phyloP scores from a whole-genome alignment of 805 yeast genomes.

The Candida oleophila region DNA sequence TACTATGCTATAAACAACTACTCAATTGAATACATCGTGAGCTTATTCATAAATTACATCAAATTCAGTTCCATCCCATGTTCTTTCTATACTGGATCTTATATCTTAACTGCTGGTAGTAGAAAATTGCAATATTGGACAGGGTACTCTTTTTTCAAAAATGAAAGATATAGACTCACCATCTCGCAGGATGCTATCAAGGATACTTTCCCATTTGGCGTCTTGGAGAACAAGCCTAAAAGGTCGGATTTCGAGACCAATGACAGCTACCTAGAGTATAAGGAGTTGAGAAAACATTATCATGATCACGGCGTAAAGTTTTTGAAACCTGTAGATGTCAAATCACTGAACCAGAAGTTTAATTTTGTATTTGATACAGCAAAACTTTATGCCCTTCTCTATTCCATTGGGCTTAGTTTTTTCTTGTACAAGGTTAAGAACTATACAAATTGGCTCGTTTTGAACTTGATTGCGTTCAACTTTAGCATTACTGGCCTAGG shows the following conservation, averaged over 20 bases:
- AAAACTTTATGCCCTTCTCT: neutral
- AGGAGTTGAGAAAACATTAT: constrained; percentile 11
- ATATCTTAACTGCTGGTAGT: constrained; percentile 18
- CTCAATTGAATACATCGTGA: constrained; percentile 27
- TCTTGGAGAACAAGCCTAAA: constrained; percentile 23
- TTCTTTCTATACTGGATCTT: constrained; percentile 25
- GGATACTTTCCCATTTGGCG: constrained; percentile 36
- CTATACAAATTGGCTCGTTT: constrained; percentile 17
- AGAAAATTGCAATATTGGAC: constrained; percentile 28
- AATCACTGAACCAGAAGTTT: constrained; percentile 20
- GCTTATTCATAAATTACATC: constrained; percentile 34
- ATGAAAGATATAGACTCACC: constrained; percentile 40
- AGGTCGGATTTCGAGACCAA: constrained; percentile 8
- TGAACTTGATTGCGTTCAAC: constrained; percentile 42
- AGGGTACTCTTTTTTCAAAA: constrained; percentile 21
- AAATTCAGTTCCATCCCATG: constrained; percentile 31
- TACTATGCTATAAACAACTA: constrained; percentile 35
- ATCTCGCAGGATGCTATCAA: constrained; percentile 34
- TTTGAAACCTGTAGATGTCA: constrained; percentile 20
- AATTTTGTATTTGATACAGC: constrained; percentile 19
- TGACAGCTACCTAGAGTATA: constrained; percentile 4
- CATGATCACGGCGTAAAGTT: constrained; percentile 12
- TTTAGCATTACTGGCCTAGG: constrained; percentile 44
- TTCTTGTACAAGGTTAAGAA: constrained; percentile 6
- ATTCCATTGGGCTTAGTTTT: constrained; percentile 2